Conservation (phyloP, 805 yeast species). For the Barnettozyma salicaria region DNA sequence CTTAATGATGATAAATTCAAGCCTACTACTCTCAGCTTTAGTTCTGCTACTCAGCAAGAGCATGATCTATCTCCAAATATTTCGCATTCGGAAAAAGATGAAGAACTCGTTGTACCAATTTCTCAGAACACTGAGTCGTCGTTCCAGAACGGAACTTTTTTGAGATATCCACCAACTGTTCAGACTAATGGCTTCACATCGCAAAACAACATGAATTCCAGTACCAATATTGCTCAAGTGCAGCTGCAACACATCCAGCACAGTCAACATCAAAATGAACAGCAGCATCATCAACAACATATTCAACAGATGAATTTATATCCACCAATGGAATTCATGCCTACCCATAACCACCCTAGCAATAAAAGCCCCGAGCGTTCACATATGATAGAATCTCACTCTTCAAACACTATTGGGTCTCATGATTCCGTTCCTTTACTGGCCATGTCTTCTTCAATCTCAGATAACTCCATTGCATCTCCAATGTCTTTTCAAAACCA, state of each 20-base stretch:
- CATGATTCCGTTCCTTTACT: constrained; percentile 28
- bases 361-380: constrained; percentile 5
- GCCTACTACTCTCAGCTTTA: constrained; percentile 2
- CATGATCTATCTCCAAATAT: no score
- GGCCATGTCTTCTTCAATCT: constrained; percentile 22
- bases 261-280: constrained; percentile 5
- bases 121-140: no score
- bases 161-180: constrained; percentile 7
- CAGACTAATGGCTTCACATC: constrained; percentile 29
- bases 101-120: no score
- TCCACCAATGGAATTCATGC: constrained; percentile 18
- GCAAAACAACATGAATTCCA: constrained; percentile 5
- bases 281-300: constrained; percentile 6
- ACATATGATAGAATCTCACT: constrained; percentile 26
- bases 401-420: constrained; percentile 31
- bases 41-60: neutral
- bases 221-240: constrained; percentile 29
- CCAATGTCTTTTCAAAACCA: constrained; percentile 27
- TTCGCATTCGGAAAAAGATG: no score
- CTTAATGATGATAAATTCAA: constrained; percentile 12
- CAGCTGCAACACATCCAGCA: constrained; percentile 9
- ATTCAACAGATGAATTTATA: constrained; percentile 13
- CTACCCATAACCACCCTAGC: neutral
- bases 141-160: no score
- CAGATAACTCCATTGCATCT: constrained; percentile 22